Conservation (phyloP, 2,329 filamentous ascomycete genomes). For the Hortaea werneckii region DNA sequence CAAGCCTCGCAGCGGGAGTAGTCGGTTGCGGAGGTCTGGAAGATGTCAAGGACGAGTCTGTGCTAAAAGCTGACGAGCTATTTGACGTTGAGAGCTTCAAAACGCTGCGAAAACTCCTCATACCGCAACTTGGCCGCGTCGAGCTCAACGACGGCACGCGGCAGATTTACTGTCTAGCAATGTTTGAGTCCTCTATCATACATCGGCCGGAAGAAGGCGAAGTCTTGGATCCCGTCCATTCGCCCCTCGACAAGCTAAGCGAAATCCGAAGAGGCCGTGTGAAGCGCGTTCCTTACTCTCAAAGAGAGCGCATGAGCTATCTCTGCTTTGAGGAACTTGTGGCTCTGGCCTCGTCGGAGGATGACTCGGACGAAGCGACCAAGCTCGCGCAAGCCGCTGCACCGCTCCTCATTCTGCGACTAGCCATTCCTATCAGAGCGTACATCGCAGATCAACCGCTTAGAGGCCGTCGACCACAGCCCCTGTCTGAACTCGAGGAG, state of each 20-base stretch:
- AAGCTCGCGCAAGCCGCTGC: constrained; percentile 65
- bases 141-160: constrained; percentile 58
- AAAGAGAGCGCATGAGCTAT: constrained; percentile 64
- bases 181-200: constrained; percentile 76
- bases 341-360: constrained; percentile 17
- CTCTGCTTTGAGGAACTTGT: constrained; percentile 67
- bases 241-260: constrained; percentile 54
- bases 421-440: constrained; percentile 65
- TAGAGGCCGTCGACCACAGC: constrained; percentile 79
- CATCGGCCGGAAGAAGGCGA: constrained; percentile 57
- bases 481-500: constrained; percentile 68
- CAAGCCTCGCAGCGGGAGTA: constrained; percentile 29
- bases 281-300: constrained; percentile 52
- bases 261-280: constrained; percentile 61
- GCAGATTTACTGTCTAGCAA: constrained; percentile 58
- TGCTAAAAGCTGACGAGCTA: constrained; percentile 56
- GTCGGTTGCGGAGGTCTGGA: constrained; percentile 27
- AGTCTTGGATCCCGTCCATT: constrained; percentile 40
- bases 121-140: constrained; percentile 59
- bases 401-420: constrained; percentile 72
- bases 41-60: constrained; percentile 13
- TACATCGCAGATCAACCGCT: constrained; percentile 90
- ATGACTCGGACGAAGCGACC: constrained; percentile 32
- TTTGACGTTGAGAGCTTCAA: constrained; percentile 73
- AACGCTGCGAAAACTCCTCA: constrained; percentile 59